Evolutionary conservation across 768 basidiomycete species (phyloP), one percentile per base, ranked within the genome.

Genomic region (Scleroderma citrinum): DNA sequence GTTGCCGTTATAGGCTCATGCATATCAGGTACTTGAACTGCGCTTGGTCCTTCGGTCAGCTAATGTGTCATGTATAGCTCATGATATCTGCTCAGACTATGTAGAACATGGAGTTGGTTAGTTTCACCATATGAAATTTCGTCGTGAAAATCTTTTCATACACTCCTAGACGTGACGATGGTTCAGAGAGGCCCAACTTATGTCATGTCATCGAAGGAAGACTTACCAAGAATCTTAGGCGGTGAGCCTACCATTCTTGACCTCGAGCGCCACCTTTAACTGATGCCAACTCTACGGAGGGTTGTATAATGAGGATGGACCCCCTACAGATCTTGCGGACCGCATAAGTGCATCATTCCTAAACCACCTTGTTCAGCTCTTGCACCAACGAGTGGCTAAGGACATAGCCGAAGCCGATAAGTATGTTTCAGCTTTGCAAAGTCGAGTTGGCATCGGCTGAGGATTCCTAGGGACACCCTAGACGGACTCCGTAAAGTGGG

Each of bases 1-100:
- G 82, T 77, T 5, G 69, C 85, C 1, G 70, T 87, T 14, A 69
- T 87, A 2, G 84, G 85, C 11, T 76, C 83, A 14, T 78, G 80
- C 34, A 82, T 76, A 43, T 82, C 83, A n/a, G 76, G 76, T 76
- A 57, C 19, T 13, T 34, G 13, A 39, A 24, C 26, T 43, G 38
- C 16, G 48, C 6, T 19, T 35, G 34, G 13, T 35, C 34, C 12
- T 13, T 14, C 12, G n/a, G 34, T 35, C 13, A n/a, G n/a, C 34
- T 35, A n/a, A 35, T 12, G n/a, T 3, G 64, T 62, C 46, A 32
- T 46, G 7, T 34, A 37, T 47, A 76, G 74, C 68, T 3, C 74
- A 76, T 49, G 76, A 78, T 57, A 68, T 76, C 21, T 68, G 68
- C 13, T 65, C 65, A 1, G 76, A 78, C 52, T 73, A 69, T 29